These are phyloP conservation scores for Trichoderma virens DNA, from an alignment of 495 filamentous ascomycete genomes.

Conservation along the genomic window DNA sequence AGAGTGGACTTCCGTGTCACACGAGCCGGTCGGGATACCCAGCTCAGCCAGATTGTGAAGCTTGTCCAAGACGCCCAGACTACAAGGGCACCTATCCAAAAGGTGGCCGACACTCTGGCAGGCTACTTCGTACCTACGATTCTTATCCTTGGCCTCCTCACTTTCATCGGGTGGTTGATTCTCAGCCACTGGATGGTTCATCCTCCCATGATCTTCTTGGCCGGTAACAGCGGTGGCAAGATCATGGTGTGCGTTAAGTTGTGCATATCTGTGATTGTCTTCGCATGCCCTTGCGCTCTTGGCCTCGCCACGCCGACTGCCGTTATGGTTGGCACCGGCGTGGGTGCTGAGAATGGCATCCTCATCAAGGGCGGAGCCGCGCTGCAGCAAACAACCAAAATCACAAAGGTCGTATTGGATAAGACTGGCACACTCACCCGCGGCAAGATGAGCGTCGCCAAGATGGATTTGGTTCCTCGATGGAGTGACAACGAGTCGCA, in stretches of 20 bases:
- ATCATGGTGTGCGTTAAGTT: conserved; percentile 96
- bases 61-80: conserved; percentile 96
- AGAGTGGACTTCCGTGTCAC: conserved; percentile 90
- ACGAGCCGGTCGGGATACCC: conserved; percentile 87
- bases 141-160: conserved; percentile 71
- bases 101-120: conserved; percentile 82
- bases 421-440: conserved; percentile 96
- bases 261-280: conserved; percentile 97
- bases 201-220: conserved; percentile 84
- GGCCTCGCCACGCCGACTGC: conserved; percentile 92
- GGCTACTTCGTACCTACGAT: conserved; percentile 94
- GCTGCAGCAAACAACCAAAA: conserved; percentile 83
- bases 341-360: conserved; percentile 95
- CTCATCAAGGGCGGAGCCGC: conserved; percentile 93
- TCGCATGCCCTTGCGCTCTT: conserved; percentile 93
- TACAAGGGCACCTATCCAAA: conserved; percentile 87
- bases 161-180: conserved; percentile 91
- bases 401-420: conserved; percentile 94
- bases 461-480: conserved; percentile 51
- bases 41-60: conserved; percentile 95
- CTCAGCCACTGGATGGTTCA: conserved; percentile 73
- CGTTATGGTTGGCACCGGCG: conserved; percentile 96
- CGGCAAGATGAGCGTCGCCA: conserved; percentile 87
- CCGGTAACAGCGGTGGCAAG: conserved; percentile 71
- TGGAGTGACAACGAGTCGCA: conserved; percentile 66